Evolutionary conservation across 2,329 filamentous ascomycete genomes (phyloP), one percentile per base, ranked within the genome.

Genomic region (Zalaria sp.): DNA sequence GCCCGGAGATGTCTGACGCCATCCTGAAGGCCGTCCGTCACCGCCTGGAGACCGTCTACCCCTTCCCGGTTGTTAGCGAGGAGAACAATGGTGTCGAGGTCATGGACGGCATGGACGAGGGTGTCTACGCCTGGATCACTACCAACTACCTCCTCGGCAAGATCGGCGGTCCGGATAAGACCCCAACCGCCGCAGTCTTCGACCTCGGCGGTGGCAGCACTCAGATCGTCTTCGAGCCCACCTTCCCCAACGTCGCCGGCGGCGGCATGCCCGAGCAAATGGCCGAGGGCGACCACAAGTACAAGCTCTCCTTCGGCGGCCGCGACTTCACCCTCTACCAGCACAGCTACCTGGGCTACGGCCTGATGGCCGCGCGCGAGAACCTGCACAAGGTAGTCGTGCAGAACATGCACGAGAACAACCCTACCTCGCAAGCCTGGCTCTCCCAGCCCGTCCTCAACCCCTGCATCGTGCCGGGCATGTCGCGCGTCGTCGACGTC

Each of bases 111-210:
- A 87, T 84, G 39, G 84, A 95, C 57, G 91, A 98, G 67, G 91
- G 91, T 58, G 89, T 98, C 27, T 98, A 93, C 58, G 93, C 91
- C 41, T 98, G 91, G 91, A 93, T 98, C 61, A 98, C 91, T 5
- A 91, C 87, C 51, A 98, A 98, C 72, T 98, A 98, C 64, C 81
- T 98, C 34, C 77, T 98, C 25, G 89, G 89, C 56, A 96, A 96
- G 68, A 96, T 98, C 62, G 91, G 91, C 45, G 83, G 84, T 7
- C 84, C 87, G 2, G 89, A 95, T 58, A 78, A 88, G 60, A 86
- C 77, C 48, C 83, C 86, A 39, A 96, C 91, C 2, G 93, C 91
- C 34, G 91, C 91, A 39, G 79, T 95, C 45, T 94, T 98, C 56
- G 91, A 98, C 59, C 81, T 98, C 38, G 91, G 91, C 48, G 91